Evolutionary conservation across 2,329 filamentous ascomycete genomes (phyloP), one percentile per base, ranked within the genome.

Genomic region (Bipolaris oryzae): DNA sequence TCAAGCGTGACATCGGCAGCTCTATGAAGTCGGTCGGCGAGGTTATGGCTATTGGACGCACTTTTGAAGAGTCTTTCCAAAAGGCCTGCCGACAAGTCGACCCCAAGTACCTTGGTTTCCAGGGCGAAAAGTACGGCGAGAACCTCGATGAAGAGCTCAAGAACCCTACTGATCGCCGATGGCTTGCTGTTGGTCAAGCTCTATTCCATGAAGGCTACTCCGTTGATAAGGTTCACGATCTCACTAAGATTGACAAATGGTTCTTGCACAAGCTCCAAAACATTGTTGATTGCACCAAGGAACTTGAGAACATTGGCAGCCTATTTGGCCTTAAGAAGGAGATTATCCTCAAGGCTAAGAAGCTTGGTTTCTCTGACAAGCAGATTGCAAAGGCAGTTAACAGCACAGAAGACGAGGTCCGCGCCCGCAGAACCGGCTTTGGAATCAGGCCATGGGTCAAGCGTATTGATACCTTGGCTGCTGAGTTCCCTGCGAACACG

Each of bases 241-340:
- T 99, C 68, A 96, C 90, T 80, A 97, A 96, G 85, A 99, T 99
- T 71, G 95, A 98, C 82, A 96, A 96, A 80, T 98, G 95, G 95
- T 99, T 99, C 84, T 81, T 99, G 69, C 87, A 97, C 87, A 98
- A 99, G 85, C 87, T 99, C 49, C 89, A 96, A 81, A 98, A 98
- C 82, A 91, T 99, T 71, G 95, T 96, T 50, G 87, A 98, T 78
- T 93, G 90, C 81, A 91, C 90, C 58, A 87, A 87, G 65, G 91
- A 96, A 76, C 87, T 99, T 61, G 87, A 96, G 80, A 86, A 89
- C 31, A 87, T 92, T 58, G 93, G 92, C 66, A 90, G 88, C 71
- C 84, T 99, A 44, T 88, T 90, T 70, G 90, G 88, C 53, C 81
- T 99, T 61, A 94, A 93, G 82, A 90, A 93, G 79, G 93, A 96